Conservation (phyloP, 192 early-diverging fungal species). For the Spizellomyces punctatus region DNA sequence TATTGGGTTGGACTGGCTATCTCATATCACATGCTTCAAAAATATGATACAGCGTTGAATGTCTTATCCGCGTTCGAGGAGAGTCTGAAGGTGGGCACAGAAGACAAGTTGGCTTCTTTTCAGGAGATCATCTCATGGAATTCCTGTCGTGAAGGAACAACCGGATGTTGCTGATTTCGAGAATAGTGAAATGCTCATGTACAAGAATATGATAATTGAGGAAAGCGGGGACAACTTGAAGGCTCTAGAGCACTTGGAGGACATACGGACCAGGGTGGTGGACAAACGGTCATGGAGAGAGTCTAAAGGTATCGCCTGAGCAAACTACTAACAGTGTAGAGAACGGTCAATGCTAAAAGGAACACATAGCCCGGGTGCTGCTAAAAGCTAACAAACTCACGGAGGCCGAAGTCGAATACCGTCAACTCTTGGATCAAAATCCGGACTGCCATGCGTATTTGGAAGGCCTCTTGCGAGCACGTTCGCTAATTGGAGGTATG, state of each 20-base stretch:
- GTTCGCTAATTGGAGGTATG: constrained; percentile 54
- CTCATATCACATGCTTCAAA: constrained; percentile 78
- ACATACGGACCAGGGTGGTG: constrained; percentile 71
- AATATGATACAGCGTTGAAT: constrained; percentile 74
- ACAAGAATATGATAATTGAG: constrained; percentile 84
- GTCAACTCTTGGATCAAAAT: constrained; percentile 74
- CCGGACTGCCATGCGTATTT: constrained; percentile 80
- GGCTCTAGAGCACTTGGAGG: constrained; percentile 78
- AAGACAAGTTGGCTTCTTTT: background rate
- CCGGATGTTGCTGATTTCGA: constrained; percentile 56
- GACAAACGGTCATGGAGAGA: constrained; percentile 78
- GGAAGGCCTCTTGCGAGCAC: constrained; percentile 59
- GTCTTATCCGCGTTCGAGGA: constrained; percentile 72
- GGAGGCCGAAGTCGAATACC: constrained; percentile 77
- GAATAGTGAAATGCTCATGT: constrained; percentile 82
- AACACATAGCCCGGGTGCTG: constrained; percentile 65
- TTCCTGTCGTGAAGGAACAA: constrained; percentile 23
- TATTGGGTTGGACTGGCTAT: constrained; percentile 89
- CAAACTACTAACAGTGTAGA: background rate
- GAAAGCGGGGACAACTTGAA: constrained; percentile 74
- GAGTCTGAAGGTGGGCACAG: constrained; percentile 58
- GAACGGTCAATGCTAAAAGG: background rate
- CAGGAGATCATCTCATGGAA: background rate
- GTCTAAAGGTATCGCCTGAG: constrained; percentile 39
- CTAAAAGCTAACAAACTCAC: constrained; percentile 66